Evolutionary conservation across 2,329 filamentous ascomycete species (phyloP).

Genomic region (Colletotrichum filicis): DNA sequence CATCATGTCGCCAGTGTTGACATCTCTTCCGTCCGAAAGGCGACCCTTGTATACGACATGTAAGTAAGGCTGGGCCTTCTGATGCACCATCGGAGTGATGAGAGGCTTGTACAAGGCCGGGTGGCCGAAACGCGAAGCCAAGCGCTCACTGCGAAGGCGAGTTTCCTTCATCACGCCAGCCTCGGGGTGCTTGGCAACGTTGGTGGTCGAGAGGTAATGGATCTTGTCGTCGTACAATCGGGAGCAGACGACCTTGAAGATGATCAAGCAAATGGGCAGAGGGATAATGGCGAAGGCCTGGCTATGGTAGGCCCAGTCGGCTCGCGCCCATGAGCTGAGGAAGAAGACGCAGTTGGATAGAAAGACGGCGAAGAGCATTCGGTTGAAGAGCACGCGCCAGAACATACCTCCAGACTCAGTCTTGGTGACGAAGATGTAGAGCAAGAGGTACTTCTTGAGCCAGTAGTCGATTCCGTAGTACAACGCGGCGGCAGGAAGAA

Average conservation of each 20-base stretch:
- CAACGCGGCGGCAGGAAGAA: conserved; percentile 85
- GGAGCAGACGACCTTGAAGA: conserved; percentile 88
- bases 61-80: conserved; percentile 87
- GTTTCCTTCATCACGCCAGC: conserved; percentile 61
- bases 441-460: conserved; percentile 93
- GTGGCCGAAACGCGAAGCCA: conserved; percentile 86
- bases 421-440: conserved; percentile 97
- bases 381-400: conserved; percentile 93
- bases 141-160: conserved; percentile 71
- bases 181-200: conserved; percentile 60
- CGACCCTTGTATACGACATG: conserved; percentile 88
- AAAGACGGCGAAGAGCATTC: conserved; percentile 85
- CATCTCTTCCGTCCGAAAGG: conserved; percentile 73
- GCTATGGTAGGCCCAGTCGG: conserved; percentile 62
- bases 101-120: conserved; percentile 90
- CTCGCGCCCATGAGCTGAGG: conserved; percentile 78
- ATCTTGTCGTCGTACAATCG: conserved; percentile 81
- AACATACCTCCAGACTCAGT: conserved; percentile 94
- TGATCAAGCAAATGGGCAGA: conserved; percentile 80
- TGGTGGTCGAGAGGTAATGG: conserved; percentile 80
- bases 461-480: conserved; percentile 91
- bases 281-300: conserved; percentile 78
- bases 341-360: conserved; percentile 84
- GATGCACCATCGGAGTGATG: conserved; percentile 95
- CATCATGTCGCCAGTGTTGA: conserved; percentile 64